Evolutionary conservation across 768 basidiomycete genomes (phyloP).

Genomic region (Calocybe gangraenosa): DNA sequence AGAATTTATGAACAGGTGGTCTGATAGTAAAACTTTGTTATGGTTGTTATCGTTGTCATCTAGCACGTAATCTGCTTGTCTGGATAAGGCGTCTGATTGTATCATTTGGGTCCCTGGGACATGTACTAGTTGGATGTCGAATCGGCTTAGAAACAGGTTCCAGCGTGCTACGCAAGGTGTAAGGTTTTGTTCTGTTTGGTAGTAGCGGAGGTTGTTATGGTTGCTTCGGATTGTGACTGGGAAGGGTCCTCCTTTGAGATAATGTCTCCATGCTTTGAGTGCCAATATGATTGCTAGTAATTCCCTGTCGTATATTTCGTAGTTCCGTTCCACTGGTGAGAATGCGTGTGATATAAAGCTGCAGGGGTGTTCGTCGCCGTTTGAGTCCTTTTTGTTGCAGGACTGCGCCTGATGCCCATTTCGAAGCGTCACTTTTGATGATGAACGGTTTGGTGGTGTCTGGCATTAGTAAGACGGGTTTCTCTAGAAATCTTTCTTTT

Average conservation of each 20-base stretch:
- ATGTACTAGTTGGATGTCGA: conserved; percentile 5
- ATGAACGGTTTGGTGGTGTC: conserved; percentile 14
- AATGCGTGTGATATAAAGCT: conserved; percentile 26
- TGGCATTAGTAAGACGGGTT: conserved; percentile 22
- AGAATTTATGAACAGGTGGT: too few relatives aligned
- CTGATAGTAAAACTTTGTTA: too few relatives aligned
- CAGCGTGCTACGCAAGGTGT: conserved; percentile 10
- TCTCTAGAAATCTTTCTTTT: conserved; percentile 20
- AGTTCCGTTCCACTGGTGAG: conserved; percentile 25
- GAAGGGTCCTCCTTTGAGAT: conserved; percentile 14
- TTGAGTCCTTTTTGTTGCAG: conserved; percentile 23
- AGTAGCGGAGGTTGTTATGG: conserved; percentile 25
- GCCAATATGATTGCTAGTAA: conserved; percentile 37
- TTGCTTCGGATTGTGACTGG: conserved; percentile 15
- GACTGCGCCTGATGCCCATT: conserved; percentile 27
- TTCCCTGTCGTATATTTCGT: conserved; percentile 38
- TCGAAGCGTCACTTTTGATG: conserved; percentile 27
- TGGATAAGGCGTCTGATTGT: conserved; percentile 1
- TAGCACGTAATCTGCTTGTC: neutral
- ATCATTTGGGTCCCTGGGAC: conserved; percentile 6
- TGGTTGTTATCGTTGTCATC: neutral
- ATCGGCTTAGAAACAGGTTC: conserved; percentile 7
- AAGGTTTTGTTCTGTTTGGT: conserved; percentile 8
- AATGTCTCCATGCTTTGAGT: conserved; percentile 25
- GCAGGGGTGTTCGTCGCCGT: conserved; percentile 27